Evolutionary conservation across 106 monocot species (phyloP), one percentile per base, ranked within the genome.

Genomic region (Narthecium ossifragum): DNA sequence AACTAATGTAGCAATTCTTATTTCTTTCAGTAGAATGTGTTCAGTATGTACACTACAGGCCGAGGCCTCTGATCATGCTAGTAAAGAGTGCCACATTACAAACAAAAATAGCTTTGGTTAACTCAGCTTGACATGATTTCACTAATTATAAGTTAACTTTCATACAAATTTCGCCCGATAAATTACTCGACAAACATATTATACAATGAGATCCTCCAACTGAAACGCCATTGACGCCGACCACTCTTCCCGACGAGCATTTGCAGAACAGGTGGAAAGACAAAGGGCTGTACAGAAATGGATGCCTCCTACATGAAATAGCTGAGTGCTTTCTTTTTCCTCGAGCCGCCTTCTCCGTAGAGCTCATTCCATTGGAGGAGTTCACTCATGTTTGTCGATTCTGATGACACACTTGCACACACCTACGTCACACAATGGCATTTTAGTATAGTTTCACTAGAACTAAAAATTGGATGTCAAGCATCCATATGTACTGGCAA

Each of bases 271-370:
- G 24, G 22, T 18, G 8, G 23, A 58, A 58, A 58, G 37, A 4
- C 6, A 36, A 22, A 3, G 49, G 49, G 49, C 31, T 58, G 58
- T 58, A 58, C 34, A 37, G 13, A 13, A 43, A 37, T 11, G 36
- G 11, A 37, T 58, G 8, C 26, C 31, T 46, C 41, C 69, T 77
- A 85, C 85, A 85, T 85, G 49, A 85, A 80, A 45, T 85, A 85
- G 60, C 80, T 80, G 15, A 80, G 76, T 14, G 72, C 55, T 73
- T 56, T 76, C 76, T 79, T 85, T 71, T 80, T 80, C 68, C 85
- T 85, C 13, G 85, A 85, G 36, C 85, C 85, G 18, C 85, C 85
- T 66, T 85, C 85, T 29, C 80, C 85, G 18, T 85, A 85, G 0
- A 84, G 69, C 52, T 85, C 79, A 47, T 85, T 85, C 84, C 84